Base-by-base conservation (phyloP, 2,329 filamentous ascomycete genomes). In the Colletotrichum gloeosporioides region DNA sequence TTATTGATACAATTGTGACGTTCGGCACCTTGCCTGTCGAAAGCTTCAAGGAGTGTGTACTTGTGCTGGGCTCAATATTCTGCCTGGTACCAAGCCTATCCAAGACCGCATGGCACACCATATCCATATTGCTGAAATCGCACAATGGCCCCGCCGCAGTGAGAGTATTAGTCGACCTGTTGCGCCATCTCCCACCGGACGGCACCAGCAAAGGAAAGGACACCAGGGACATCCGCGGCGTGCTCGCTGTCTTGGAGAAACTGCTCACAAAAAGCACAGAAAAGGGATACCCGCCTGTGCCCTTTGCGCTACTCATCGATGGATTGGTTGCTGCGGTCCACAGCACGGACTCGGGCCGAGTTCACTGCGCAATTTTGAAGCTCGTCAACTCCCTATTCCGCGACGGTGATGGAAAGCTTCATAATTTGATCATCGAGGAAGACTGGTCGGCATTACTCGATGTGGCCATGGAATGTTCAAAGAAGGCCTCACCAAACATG, bases 91-190 rank as follows among this genome's bases (percentile, higher is more conserved):
- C 87, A 15, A 87, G 85, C 62, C 87, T 95, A 13, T 87, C 91
- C 74, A 91, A 92, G 77, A 88, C 90, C 55, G 90, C 94, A 4
- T 96, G 94, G 94, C 91, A 92, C 77, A 93, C 92, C 1, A 87
- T 96, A 36, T 89, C 90, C 80, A 93, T 95, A 78, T 87, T 96
- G 1, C 93, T 93, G 86, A 92, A 89, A 80, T 95, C 94, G 2
- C 94, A 95, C 81, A 92, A 95, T 78, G 93, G 93, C 25, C 93
- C 94, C 77, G 91, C 90, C 44, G 93, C 93, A 2, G 89, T 95
- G 62, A 89, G 91, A 71, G 90, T 93, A 29, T 84, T 95, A 27
- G 86, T 95, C 36, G 90, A 93, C 71, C 90, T 93, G 15, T 84
- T 94, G 29, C 88, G 88, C 57, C 87, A 88, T 69, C 86, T 89